Evolutionary conservation across 805 yeast species (phyloP).

Genomic region (Candida verbasci): DNA sequence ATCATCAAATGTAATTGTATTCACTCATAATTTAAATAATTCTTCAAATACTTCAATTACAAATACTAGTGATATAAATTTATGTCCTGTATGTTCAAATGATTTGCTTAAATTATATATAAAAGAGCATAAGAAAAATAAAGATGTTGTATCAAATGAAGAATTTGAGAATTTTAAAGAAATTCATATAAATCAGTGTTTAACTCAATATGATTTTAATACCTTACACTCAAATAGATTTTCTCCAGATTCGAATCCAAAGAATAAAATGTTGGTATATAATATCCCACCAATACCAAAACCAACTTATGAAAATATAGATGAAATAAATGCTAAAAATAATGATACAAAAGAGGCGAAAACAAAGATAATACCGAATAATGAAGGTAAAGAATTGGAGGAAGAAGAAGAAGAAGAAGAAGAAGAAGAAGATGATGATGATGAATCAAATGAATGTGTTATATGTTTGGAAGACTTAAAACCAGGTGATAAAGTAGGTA

Average conservation of each 20-base stretch:
- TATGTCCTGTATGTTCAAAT: conserved; percentile 40
- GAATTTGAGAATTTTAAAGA: conserved; percentile 45
- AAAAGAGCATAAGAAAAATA: conserved; percentile 10
- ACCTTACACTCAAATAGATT: conserved; percentile 47
- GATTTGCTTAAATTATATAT: conserved; percentile 23
- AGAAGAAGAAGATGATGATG: neutral
- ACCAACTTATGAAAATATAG: conserved; percentile 33
- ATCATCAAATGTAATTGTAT: conserved; percentile 5
- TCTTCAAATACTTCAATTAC: conserved; percentile 1
- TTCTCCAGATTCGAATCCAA: conserved; percentile 28
- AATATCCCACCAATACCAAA: conserved; percentile 46
- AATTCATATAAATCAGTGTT: conserved; percentile 67
- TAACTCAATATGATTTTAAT: conserved; percentile 65
- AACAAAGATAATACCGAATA: too few relatives aligned
- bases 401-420: neutral
- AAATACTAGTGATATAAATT: conserved; percentile 25
- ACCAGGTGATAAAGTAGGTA: conserved; percentile 85
- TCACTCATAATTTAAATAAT: conserved; percentile 1
- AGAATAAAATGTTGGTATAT: conserved; percentile 85
- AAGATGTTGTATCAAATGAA: conserved; percentile 11
- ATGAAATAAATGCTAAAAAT: conserved; percentile 1
- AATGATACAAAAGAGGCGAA: too few relatives aligned
- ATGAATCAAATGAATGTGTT: conserved; percentile 49
- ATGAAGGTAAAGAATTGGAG: too few relatives aligned
- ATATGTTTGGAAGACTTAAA: conserved; percentile 87